Base-by-base conservation (phyloP, 164 flowering plant species). In the Santalum album region DNA sequence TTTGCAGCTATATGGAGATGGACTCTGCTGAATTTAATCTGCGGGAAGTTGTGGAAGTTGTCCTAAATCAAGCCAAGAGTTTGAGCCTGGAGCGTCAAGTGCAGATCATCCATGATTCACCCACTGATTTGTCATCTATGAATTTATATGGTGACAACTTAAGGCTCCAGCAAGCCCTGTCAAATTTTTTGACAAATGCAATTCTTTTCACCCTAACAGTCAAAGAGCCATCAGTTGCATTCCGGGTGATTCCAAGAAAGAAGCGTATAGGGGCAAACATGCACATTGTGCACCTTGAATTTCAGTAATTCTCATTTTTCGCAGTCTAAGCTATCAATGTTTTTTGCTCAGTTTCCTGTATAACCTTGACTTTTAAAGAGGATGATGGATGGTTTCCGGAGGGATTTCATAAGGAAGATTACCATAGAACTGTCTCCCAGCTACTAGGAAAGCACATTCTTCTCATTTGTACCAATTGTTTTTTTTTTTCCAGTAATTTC, bases 121-220 rank as follows among this genome's bases (percentile, higher is more conserved):
- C 89, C 11, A 51, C 61, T n/a, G 87, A 79, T 63, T 63, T 79
- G 26, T 70, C 78, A 18, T 69, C 81, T 20, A 62, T 86, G 77
- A 55, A 45, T 39, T 58, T 89, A 43, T 75, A 75, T 60, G 97
- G 97, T 1, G 97, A 89, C 64, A 74, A 69, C 51, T 43, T 79
- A 67, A 86, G 97, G 82, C 86, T 89, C 53, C 97, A 89, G 60
- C 95, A 86, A 72, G 80, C 77, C 34, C 80, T 89, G 26, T 70
- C 95, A 14, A 80, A 86, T 57, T 84, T 84, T 69, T 52, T 89
- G 67, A 53, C 70, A 12, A 84, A 76, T 55, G 75, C 83, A 40
- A 42, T 89, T 58, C 59, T 59, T 39, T 86, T 84, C 69, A 67
- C 82, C 34, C 78, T 83, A 3, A 65, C 76, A 54, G 68, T 62